Evolutionary conservation across 306 rosid species (phyloP).

Genomic region (Vigna mungo): DNA sequence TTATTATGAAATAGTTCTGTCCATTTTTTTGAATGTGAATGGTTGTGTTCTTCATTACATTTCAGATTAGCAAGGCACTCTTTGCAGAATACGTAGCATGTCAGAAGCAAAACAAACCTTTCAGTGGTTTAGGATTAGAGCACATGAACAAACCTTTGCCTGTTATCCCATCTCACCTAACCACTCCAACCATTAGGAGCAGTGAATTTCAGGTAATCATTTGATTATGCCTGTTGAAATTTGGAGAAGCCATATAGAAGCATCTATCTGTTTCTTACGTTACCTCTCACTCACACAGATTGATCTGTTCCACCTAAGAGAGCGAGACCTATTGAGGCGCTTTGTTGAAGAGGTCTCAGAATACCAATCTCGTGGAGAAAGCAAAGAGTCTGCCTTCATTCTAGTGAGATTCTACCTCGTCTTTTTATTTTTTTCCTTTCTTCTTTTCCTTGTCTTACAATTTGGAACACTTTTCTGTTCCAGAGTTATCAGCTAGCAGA

Average conservation of each 20-base stretch:
- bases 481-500: conserved; percentile 90
- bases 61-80: conserved; percentile 95
- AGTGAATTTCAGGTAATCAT: conserved; percentile 77
- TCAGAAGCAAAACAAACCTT: conserved; percentile 72
- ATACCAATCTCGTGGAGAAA: conserved; percentile 70
- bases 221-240: conserved; percentile 22
- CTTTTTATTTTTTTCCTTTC: background rate
- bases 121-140: conserved; percentile 80
- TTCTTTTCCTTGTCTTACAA: conserved; percentile 23
- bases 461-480: conserved; percentile 37
- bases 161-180: conserved; percentile 68
- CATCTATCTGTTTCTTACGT: conserved; percentile 44
- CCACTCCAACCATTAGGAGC: conserved; percentile 63
- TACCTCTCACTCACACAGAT: conserved; percentile 55
- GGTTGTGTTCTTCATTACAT: conserved; percentile 33
- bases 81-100: conserved; percentile 66
- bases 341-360: conserved; percentile 77
- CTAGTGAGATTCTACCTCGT: conserved; percentile 53
- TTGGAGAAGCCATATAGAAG: conserved; percentile 29
- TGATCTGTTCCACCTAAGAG: conserved; percentile 84
- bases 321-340: conserved; percentile 75
- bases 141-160: conserved; percentile 84
- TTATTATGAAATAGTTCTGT: background rate
- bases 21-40: conserved; percentile 4
- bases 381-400: conserved; percentile 73